Percentiles rank a stretch among this genome's conserved stretches.
Conservation (phyloP, 163 green algal genomes). For the Picocystis sp. region DNA sequence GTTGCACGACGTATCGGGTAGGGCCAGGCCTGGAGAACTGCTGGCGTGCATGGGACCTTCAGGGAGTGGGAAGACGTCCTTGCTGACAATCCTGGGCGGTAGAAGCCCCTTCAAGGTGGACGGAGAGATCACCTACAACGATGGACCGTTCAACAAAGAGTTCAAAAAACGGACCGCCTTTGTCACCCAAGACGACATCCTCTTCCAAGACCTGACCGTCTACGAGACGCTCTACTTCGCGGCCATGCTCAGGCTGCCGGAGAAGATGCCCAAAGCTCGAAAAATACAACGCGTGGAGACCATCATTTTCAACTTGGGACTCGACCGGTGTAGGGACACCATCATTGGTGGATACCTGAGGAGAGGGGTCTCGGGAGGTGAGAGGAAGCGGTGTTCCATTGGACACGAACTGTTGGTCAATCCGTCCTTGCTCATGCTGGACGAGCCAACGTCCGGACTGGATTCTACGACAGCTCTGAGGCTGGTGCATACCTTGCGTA, state of each 20-base stretch:
- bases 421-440: conserved; percentile 64
- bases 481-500: conserved; percentile 49
- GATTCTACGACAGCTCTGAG: conserved; percentile 76
- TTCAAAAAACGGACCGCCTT: conserved; percentile 41
- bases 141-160: conserved; percentile 21
- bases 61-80: conserved; percentile 65
- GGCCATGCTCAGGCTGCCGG: conserved; percentile 23
- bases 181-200: conserved; percentile 38
- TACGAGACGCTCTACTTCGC: conserved; percentile 24
- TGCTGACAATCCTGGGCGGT: conserved; percentile 57
- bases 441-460: conserved; percentile 58
- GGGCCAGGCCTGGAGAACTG: conserved; percentile 46
- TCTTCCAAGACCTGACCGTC: conserved; percentile 13
- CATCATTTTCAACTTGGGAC: conserved; percentile 61
- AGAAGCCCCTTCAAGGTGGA: conserved; percentile 21
- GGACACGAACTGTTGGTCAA: conserved; percentile 87
- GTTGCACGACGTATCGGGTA: conserved; percentile 31
- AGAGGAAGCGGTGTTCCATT: conserved; percentile 77
- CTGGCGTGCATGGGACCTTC: conserved; percentile 63
- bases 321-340: conserved; percentile 54
- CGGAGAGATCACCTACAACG: conserved; percentile 33
- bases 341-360: conserved; percentile 31
- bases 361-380: conserved; percentile 60
- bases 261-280: neutral
- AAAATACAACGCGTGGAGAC: conserved; percentile 55